phyloP scores from a whole-genome alignment of 2,329 filamentous ascomycete genomes.

The Hymenoscyphus occultus region DNA sequence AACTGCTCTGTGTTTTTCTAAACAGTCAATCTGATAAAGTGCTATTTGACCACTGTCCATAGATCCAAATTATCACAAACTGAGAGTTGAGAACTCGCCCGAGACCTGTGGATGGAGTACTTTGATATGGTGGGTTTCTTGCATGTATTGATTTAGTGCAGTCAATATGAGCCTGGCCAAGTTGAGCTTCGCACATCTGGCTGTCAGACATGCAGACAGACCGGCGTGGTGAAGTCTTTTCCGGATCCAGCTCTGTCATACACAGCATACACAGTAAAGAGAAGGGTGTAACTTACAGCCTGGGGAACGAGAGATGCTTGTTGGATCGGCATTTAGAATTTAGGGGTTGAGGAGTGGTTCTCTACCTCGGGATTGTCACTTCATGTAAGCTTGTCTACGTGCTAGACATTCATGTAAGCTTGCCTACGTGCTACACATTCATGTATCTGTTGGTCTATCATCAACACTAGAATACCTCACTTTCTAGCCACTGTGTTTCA shows the following conservation, averaged over 20 bases:
- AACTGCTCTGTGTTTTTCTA: background rate
- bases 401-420: background rate
- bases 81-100: background rate
- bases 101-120: background rate
- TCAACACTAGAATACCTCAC: background rate
- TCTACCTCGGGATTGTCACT: background rate
- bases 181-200: background rate
- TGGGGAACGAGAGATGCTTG: background rate
- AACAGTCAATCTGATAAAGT: background rate
- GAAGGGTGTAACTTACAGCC: background rate
- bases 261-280: background rate
- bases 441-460: background rate
- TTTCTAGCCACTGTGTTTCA: background rate
- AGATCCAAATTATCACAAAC: background rate
- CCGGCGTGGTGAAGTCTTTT: background rate
- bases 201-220: slow-evolving; percentile 1
- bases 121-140: background rate
- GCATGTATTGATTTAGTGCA: slow-evolving; percentile 2
- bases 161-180: background rate
- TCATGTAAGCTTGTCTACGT: background rate
- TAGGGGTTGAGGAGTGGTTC: background rate
- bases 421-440: background rate
- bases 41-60: background rate
- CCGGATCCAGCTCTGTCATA: background rate
- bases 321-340: background rate